Conservation (phyloP, 805 yeast species). For the Pachysolen tannophilus region DNA sequence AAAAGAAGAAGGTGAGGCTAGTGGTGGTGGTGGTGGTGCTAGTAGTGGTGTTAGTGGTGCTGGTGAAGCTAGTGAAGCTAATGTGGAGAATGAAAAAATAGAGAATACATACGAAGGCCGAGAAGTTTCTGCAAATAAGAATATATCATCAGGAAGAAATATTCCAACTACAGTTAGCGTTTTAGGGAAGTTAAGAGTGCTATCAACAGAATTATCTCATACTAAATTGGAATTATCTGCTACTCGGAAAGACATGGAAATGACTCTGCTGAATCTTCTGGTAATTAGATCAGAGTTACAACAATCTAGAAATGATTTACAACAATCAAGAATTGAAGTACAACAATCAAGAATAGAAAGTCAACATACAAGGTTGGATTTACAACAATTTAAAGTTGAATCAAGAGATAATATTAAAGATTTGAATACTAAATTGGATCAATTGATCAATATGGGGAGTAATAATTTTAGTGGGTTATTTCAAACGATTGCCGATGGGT, state of each 20-base stretch:
- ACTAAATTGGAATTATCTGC: background rate
- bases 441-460: conserved; percentile 2
- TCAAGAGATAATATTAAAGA: conserved; percentile 3
- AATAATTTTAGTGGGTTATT: conserved; percentile 3
- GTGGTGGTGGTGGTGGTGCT: no score
- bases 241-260: background rate
- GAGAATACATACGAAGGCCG: no score
- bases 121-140: no score
- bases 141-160: no score
- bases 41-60: no score
- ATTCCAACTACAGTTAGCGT: no score
- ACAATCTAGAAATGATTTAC: conserved; percentile 5
- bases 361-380: conserved; percentile 9
- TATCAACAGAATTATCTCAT: background rate
- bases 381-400: conserved; percentile 8
- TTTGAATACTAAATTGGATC: conserved; percentile 3
- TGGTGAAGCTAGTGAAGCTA: no score
- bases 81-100: no score
- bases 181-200: no score
- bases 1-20: no score
- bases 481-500: conserved; percentile 7
- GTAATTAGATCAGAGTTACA: background rate
- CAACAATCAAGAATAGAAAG: conserved; percentile 7
- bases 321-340: conserved; percentile 8
- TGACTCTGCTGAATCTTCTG: background rate